Evolutionary conservation across 176 grass and related monocot species (phyloP), one percentile per base, ranked within the genome.

Genomic region (Lolium rigidum): DNA sequence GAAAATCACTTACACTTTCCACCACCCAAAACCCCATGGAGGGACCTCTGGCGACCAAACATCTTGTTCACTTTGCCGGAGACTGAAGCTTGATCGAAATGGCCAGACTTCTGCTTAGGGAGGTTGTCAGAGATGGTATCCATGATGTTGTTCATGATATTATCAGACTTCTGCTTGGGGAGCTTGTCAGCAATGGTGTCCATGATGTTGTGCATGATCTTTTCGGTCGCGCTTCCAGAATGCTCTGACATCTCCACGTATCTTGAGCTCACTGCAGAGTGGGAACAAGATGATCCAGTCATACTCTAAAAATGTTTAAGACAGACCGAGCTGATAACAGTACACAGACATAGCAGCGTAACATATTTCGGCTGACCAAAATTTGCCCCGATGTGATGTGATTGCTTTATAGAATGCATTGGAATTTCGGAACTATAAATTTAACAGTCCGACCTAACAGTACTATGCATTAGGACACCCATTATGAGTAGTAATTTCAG

Each of bases 161-260:
- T 98, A 83, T 91, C 93, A 55, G 91, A 91, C 28, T 91, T 95
- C 69, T 98, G 90, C 89, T 87, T 92, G 25, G 92, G 90, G 74
- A 92, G 81, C 65, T 63, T 94, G 5, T 98, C 92, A 75, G 91
- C 76, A 26, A 98, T 86, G 14, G 76, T 89, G 51, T 94, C 93
- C 20, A 91, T 87, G 62, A 95, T 91, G 57, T 83, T 87, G 78
- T 80, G 77, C 82, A 94, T 78, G 70, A 95, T 76, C 58, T 94
- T 98, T 88, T 91, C 93, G 71, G 91, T 74, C 62, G 58, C 76
- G 59, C 83, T 91, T 76, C 87, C 86, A 16, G 87, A 52, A 66
- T 86, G 84, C 70, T 94, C 92, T 2, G 86, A 14, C 87, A 91
- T 95, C 78, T 90, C 86, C 39, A 48, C 28, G 35, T 81, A 18